Evolutionary conservation across 2,329 filamentous ascomycete genomes (phyloP), one percentile per base, ranked within the genome.

Genomic region (Diplodia corticola): DNA sequence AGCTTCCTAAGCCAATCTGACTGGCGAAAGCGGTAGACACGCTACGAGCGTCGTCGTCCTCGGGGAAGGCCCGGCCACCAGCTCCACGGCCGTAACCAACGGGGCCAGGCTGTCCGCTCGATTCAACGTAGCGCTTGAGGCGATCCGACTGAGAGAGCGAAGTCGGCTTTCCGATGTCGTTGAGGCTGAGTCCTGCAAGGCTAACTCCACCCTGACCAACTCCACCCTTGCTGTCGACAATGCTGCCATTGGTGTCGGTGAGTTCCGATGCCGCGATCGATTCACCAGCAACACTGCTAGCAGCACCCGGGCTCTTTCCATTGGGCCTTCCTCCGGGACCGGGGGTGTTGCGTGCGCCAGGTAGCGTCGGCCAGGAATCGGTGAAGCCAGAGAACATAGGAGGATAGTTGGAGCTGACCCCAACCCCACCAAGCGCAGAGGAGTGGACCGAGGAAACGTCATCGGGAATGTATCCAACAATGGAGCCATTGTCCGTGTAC

Each of bases 391-490:
- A 93, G 79, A 99, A 99, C 90, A 97, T 96, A 20, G 91, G 91
- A 17, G 95, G 95, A 76, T 94, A 98, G 26, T 92, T 91, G 55
- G 89, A 89, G 63, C 89, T 85, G 33, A 96, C 84, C n/a, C 89
- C 90, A 40, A 91, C 91, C 44, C 93, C 93, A 64, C 93, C 93
- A 61, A 98, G 87, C 0, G 93, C 89, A 51, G 93, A 97, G 55
- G 93, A 93, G 78, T 98, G 94, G 53, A 99, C 91, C 2, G 93
- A 97, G 9, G 94, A 98, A 48, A 97, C 93, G 77, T 99, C 95
- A 73, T 99, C 95, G 2, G 94, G 92, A 68, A 99, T 97, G 77
- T 96, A 98, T 17, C 94, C 95, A 72, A 97, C 85, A 75, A 97
- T 91, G 3, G 94, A 98, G 50, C 92, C 91, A 20, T 91, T 88